Percentiles rank a stretch among this genome's conserved stretches.
These are phyloP conservation scores for Lentinula raphanica DNA, from an alignment of 768 basidiomycete genomes.

Conservation along the genomic window DNA sequence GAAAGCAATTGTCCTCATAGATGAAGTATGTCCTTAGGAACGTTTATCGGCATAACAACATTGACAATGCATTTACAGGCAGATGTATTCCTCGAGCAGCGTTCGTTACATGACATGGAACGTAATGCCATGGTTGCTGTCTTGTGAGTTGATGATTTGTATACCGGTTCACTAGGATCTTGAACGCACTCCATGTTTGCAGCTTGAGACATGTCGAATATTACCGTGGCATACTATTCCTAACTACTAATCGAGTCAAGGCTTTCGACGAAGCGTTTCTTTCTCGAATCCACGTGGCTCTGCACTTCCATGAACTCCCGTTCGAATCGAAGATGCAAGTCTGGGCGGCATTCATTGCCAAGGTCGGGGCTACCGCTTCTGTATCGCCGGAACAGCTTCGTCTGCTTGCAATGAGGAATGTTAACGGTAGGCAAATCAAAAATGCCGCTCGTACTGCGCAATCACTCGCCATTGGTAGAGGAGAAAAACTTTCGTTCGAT, in stretches of 20 bases:
- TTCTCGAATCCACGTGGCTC: conserved; percentile 60
- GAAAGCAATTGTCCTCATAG: conserved; percentile 56
- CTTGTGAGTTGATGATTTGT: conserved; percentile 32
- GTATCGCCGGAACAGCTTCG: conserved; percentile 39
- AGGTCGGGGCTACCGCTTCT: conserved; percentile 31
- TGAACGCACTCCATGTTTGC: conserved; percentile 20
- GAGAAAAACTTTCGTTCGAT: conserved; percentile 38
- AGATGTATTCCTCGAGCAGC: conserved; percentile 70
- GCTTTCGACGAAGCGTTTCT: conserved; percentile 67
- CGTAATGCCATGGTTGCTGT: conserved; percentile 73
- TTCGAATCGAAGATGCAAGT: conserved; percentile 50
- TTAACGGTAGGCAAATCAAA: conserved; percentile 68
- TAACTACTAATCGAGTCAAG: conserved; percentile 53
- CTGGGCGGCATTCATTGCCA: conserved; percentile 57
- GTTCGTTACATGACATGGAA: conserved; percentile 57
- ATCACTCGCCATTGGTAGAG: conserved; percentile 46
- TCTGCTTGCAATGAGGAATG: conserved; percentile 41
- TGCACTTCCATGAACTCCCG: conserved; percentile 58
- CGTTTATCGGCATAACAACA: not conserved
- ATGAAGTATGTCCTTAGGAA: conserved; percentile 31
- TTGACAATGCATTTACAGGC: conserved; percentile 26
- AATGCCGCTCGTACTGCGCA: conserved; percentile 64
- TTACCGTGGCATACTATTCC: conserved; percentile 52
- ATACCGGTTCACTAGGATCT: conserved; percentile 3
- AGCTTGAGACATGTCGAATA: conserved; percentile 55